phyloP scores from a whole-genome alignment of 495 filamentous ascomycete genomes.

The Barbatosphaeria neglecta region DNA sequence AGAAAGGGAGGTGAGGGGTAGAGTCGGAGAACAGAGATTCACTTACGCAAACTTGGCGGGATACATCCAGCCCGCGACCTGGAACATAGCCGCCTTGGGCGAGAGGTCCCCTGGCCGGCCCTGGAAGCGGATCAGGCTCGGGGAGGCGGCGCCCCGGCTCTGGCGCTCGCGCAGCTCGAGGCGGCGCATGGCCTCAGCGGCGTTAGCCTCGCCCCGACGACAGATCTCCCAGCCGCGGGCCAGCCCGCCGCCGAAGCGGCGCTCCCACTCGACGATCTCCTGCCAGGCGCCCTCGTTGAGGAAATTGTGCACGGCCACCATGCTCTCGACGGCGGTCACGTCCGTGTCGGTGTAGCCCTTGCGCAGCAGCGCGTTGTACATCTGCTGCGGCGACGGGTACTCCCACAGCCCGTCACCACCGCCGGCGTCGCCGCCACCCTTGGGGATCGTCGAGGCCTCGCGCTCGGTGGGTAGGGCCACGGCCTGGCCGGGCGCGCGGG shows the following conservation, averaged over 20 bases:
- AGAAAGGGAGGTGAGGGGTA: constrained; percentile 1
- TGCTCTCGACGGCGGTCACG: constrained; percentile 82
- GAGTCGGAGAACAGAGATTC: no score
- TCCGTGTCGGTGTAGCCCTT: constrained; percentile 95
- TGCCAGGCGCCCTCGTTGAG: constrained; percentile 94
- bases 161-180: constrained; percentile 24
- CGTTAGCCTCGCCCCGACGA: constrained; percentile 54
- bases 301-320: constrained; percentile 97
- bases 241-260: constrained; percentile 63
- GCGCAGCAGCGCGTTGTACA: constrained; percentile 95
- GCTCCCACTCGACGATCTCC: constrained; percentile 89
- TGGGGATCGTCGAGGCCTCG: constrained; percentile 76
- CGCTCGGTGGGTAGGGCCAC: constrained; percentile 62
- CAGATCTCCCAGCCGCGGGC: constrained; percentile 62
- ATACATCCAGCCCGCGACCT: constrained; percentile 63
- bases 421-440: constrained; percentile 32
- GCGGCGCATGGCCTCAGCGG: constrained; percentile 15
- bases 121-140: constrained; percentile 73
- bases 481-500: constrained; percentile 59
- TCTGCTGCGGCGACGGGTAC: constrained; percentile 95
- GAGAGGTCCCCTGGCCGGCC: constrained; percentile 81
- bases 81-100: constrained; percentile 74
- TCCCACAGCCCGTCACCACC: constrained; percentile 76
- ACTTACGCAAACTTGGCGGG: constrained; percentile 68
- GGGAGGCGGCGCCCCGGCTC: constrained; percentile 36